Base-by-base conservation (phyloP, 495 filamentous ascomycete genomes). In the Xylaria bambusicola region DNA sequence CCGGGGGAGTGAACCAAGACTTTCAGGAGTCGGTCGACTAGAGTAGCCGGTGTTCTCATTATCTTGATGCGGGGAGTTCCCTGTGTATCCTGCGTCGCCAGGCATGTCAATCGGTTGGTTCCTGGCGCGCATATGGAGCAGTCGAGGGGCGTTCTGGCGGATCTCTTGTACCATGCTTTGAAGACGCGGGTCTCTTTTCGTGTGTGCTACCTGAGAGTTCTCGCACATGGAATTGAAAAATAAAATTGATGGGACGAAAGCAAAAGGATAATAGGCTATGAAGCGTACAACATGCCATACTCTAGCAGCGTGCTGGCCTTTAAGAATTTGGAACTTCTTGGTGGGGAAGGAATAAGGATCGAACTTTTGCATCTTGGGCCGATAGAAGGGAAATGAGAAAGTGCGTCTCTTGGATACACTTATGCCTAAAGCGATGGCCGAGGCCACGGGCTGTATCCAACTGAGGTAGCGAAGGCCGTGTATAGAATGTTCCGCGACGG, bases 361-460 rank as follows among this genome's bases (percentile, higher is more conserved):
- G 29, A 70, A 67, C 21, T 1, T 26, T 12, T 10, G 6, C 15
- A 36, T 20, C 44, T 60, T 62, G 6, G 65, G 65, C 8, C n/a
- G 13, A 38, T 64, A 70, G 42, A 68, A 50, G 21, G 65, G 65
- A 61, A 70, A 68, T 10, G 13, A 52, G 41, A 56, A 68, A 7
- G 41, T 57, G 3, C 35, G 7, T 27, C 44, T 56, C 5, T 45
- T 47, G 5, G 2, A 0, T 24, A 31, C 53, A 0, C 60, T 23
- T 0, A 48, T 10, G 3, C 9, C 10, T 23, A n/a, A 4, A 24
- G 52, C 9, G 12, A 12, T 6, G 15, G 12, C 26, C 0, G 41
- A 13, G 1, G 59, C 2, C 8, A 53, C 0, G 15, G 54, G 53
- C 5, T 36, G 1, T 6, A n/a, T 20, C 55, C 48, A 63, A 36